phyloP scores from a whole-genome alignment of 2,329 filamentous ascomycete genomes.

The Fusarium pseudonygamai region DNA sequence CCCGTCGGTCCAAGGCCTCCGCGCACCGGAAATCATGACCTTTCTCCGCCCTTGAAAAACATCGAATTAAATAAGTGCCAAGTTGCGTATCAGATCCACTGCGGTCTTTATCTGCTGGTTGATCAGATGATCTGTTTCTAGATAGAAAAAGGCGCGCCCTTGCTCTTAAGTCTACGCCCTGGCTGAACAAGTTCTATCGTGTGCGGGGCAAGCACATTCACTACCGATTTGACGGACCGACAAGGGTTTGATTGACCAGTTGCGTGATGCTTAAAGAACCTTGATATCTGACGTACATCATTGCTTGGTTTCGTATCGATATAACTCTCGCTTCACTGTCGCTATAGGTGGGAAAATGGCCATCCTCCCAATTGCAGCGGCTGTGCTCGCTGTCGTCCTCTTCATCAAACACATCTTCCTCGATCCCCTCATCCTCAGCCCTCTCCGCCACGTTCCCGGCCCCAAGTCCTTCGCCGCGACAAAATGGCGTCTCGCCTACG shows the following conservation, averaged over 20 bases:
- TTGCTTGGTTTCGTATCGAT: not conserved
- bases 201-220: not conserved
- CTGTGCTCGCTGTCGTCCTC: not conserved
- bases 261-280: not conserved
- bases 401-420: slow-evolving; percentile 11
- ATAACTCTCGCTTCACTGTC: not conserved
- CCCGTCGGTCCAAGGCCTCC: not conserved
- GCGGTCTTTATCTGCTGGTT: not conserved
- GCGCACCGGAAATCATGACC: not conserved
- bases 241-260: not conserved
- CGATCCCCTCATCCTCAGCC: slow-evolving; percentile 14
- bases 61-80: not conserved
- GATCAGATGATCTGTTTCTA: not conserved
- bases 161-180: not conserved
- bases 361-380: not conserved
- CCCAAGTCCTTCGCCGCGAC: slow-evolving; percentile 53
- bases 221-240: not conserved
- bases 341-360: not conserved
- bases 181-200: not conserved
- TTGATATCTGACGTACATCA: not conserved
- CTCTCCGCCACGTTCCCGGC: slow-evolving; percentile 42
- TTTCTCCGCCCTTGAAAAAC: not conserved
- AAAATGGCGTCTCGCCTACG: slow-evolving; percentile 56
- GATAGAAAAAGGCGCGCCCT: not conserved
- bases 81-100: not conserved